Conservation (phyloP, 768 basidiomycete genomes). For the Fomitopsis pulvina region DNA sequence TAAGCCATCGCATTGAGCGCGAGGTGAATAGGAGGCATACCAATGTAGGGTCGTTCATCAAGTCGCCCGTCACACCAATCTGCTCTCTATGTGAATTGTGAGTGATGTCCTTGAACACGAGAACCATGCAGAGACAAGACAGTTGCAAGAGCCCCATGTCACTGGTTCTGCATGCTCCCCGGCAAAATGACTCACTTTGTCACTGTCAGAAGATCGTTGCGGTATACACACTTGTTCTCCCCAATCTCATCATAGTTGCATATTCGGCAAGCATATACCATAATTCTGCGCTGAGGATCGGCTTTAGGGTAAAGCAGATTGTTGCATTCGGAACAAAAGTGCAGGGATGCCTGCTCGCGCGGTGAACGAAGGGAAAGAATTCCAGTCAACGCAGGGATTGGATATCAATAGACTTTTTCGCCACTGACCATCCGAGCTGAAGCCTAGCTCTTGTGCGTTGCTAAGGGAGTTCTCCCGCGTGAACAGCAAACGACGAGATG, state of each 20-base stretch:
- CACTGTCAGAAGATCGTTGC: constrained; percentile 88
- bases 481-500: too few species aligned
- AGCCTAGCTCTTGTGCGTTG: too few species aligned
- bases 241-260: constrained; percentile 82
- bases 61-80: constrained; percentile 83
- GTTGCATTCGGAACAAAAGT: constrained; percentile 94
- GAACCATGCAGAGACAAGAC: background rate
- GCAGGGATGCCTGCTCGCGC: constrained; percentile 60
- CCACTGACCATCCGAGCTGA: too few species aligned
- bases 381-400: too few species aligned
- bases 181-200: constrained; percentile 59
- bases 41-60: constrained; percentile 86
- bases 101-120: background rate
- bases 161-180: background rate
- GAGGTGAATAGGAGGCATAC: constrained; percentile 31
- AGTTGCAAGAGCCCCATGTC: background rate
- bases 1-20: background rate
- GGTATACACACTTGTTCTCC: constrained; percentile 86
- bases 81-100: constrained; percentile 62
- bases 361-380: background rate
- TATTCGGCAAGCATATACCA: constrained; percentile 90
- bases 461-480: too few species aligned
- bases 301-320: constrained; percentile 93
- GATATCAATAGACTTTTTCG: too few species aligned
- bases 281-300: constrained; percentile 74